Conservation (phyloP, 352 stramenopile species). For the Pythium plurisporium region DNA sequence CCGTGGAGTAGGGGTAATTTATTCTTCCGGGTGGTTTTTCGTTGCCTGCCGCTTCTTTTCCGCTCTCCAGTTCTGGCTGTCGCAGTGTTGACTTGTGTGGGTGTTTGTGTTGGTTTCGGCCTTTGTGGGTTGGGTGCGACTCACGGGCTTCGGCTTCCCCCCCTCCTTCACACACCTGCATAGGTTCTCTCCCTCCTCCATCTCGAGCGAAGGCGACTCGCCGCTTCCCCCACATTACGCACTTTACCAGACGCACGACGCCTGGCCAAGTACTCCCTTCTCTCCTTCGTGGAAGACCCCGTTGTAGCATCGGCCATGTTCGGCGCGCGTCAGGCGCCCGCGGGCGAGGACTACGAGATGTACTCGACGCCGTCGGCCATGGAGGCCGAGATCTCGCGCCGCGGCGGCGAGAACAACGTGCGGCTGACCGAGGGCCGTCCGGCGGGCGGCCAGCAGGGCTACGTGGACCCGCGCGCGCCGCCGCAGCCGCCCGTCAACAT, state of each 20-base stretch:
- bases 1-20: slow-evolving; percentile 1
- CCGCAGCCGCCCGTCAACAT: slow-evolving; percentile 65
- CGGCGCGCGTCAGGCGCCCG: slow-evolving; percentile 20
- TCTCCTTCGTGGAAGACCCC: no score
- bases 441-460: slow-evolving; percentile 45
- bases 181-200: no score
- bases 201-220: no score
- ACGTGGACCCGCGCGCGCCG: slow-evolving; percentile 53
- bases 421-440: slow-evolving; percentile 41
- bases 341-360: slow-evolving; percentile 46
- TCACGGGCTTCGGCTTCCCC: neutral
- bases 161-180: no score
- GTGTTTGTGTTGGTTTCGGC: slow-evolving; percentile 2
- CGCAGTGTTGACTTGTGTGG: slow-evolving; percentile 2
- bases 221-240: slow-evolving; percentile 3
- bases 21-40: neutral
- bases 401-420: slow-evolving; percentile 37
- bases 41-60: neutral
- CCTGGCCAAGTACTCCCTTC: slow-evolving; percentile 2
- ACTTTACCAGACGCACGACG: slow-evolving; percentile 20
- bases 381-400: slow-evolving; percentile 43
- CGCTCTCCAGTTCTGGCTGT: neutral
- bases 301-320: slow-evolving; percentile 37
- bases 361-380: slow-evolving; percentile 49
- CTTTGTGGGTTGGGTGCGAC: neutral